phyloP scores from a whole-genome alignment of 1,284 basidiomycete genomes.

The Abortiporus biennis region DNA sequence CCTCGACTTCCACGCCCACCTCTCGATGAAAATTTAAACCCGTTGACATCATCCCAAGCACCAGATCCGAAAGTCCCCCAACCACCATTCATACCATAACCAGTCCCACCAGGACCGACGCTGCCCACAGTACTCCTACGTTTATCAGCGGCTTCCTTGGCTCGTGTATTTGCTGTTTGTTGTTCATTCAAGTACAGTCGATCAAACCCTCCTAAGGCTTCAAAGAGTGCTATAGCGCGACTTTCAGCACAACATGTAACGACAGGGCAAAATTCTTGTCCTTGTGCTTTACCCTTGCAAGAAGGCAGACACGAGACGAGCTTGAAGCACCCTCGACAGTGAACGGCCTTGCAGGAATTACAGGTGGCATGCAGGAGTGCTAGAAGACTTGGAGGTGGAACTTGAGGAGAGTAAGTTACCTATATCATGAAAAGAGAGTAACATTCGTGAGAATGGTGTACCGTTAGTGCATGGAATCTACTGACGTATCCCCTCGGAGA shows the following conservation, averaged over 20 bases:
- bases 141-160: constrained; percentile 24
- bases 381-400: constrained; percentile 29
- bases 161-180: constrained; percentile 31
- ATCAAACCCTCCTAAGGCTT: constrained; percentile 43
- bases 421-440: constrained; percentile 15
- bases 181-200: constrained; percentile 36
- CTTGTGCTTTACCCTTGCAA: constrained; percentile 34
- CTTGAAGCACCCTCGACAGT: constrained; percentile 44
- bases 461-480: neutral
- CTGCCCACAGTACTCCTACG: constrained; percentile 15
- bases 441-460: neutral
- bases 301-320: constrained; percentile 28
- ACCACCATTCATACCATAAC: constrained; percentile 30
- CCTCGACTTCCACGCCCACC: constrained; percentile 9
- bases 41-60: neutral
- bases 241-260: constrained; percentile 38
- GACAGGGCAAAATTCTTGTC: constrained; percentile 27
- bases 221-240: constrained; percentile 44
- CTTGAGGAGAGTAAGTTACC: constrained; percentile 34
- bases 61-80: neutral
- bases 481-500: constrained; percentile 27
- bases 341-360: constrained; percentile 33
- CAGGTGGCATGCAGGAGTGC: constrained; percentile 38
- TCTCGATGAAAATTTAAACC: neutral
- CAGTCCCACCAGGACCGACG: constrained; percentile 48